Percentiles rank a stretch among this genome's conserved stretches.
phyloP scores from a whole-genome alignment of 2,329 filamentous ascomycete species.

The Calonectria pteridis region DNA sequence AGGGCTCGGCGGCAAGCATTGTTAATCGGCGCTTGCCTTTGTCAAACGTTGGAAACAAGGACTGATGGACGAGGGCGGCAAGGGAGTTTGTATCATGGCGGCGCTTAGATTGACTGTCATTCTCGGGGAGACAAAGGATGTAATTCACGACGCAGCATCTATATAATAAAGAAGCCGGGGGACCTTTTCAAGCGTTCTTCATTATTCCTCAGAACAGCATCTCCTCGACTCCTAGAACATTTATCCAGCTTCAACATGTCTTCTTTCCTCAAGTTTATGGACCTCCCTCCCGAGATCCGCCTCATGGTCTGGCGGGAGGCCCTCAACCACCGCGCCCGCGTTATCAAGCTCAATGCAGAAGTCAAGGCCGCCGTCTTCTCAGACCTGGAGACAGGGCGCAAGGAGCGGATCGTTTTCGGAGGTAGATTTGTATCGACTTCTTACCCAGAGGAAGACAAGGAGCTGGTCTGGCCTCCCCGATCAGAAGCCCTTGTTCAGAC shows the following conservation, averaged over 20 bases:
- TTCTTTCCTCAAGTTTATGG: not conserved
- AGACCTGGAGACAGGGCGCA: not conserved
- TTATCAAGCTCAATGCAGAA: conserved; percentile 1
- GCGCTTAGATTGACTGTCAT: not conserved
- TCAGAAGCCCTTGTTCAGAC: not conserved
- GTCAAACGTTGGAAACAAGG: not conserved
- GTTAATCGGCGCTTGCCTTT: not conserved
- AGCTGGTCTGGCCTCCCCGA: not conserved
- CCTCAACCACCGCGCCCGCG: not conserved
- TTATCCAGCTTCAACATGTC: not conserved
- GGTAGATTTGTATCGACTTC: conserved; percentile 13
- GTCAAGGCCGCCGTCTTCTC: not conserved
- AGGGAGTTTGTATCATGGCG: not conserved
- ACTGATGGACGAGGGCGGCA: not conserved
- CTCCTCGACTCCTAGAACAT: not conserved
- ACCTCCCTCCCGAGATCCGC: conserved; percentile 18
- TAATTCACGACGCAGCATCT: not conserved
- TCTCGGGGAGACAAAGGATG: not conserved
- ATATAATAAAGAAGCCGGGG: not conserved
- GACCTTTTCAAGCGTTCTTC: not conserved
- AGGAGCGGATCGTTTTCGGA: conserved; percentile 15
- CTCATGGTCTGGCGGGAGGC: conserved; percentile 10
- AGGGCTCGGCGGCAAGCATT: not conserved
- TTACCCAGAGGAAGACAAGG: not conserved
- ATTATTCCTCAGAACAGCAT: not conserved